Conservation (phyloP, 345 rosid species). For the Dipteronia sinensis region DNA sequence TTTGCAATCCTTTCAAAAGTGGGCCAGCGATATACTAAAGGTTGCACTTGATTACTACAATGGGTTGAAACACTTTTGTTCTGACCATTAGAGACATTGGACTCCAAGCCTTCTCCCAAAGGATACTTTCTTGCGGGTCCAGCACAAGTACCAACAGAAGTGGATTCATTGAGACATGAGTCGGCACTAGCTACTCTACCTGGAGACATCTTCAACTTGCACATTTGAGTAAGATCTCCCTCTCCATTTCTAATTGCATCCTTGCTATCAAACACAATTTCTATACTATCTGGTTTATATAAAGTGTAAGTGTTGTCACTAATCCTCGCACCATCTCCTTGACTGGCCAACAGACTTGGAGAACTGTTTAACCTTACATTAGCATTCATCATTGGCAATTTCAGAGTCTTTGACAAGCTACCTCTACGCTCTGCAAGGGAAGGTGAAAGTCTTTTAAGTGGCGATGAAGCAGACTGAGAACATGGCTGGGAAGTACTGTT, state of each 20-base stretch:
- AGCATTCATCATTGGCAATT: slow-evolving; percentile 63
- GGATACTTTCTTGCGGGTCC: slow-evolving; percentile 28
- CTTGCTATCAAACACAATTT: slow-evolving; percentile 54
- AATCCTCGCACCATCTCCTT: slow-evolving; percentile 34
- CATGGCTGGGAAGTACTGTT: slow-evolving; percentile 35
- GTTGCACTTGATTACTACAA: slow-evolving; percentile 33
- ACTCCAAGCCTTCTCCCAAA: slow-evolving; percentile 22
- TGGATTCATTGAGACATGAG: slow-evolving; percentile 32
- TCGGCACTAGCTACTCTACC: slow-evolving; percentile 39
- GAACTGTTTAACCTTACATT: slow-evolving; percentile 37
- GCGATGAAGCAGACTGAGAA: slow-evolving; percentile 34
- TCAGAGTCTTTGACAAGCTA: slow-evolving; percentile 62
- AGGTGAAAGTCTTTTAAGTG: slow-evolving; percentile 49
- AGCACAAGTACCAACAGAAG: slow-evolving; percentile 31
- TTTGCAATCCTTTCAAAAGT: slow-evolving; percentile 60
- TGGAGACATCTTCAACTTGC: slow-evolving; percentile 37
- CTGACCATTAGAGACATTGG: slow-evolving; percentile 23
- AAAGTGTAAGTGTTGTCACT: slow-evolving; percentile 37
- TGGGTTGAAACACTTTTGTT: slow-evolving; percentile 27
- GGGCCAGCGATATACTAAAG: slow-evolving; percentile 69
- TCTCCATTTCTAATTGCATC: slow-evolving; percentile 41
- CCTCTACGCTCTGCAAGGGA: slow-evolving; percentile 96
- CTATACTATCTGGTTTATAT: slow-evolving; percentile 46
- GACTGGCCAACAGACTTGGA: slow-evolving; percentile 24
- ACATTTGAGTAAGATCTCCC: slow-evolving; percentile 29